Base-by-base conservation (phyloP, 2,329 filamentous ascomycete genomes). In the Penicillium sp. region DNA sequence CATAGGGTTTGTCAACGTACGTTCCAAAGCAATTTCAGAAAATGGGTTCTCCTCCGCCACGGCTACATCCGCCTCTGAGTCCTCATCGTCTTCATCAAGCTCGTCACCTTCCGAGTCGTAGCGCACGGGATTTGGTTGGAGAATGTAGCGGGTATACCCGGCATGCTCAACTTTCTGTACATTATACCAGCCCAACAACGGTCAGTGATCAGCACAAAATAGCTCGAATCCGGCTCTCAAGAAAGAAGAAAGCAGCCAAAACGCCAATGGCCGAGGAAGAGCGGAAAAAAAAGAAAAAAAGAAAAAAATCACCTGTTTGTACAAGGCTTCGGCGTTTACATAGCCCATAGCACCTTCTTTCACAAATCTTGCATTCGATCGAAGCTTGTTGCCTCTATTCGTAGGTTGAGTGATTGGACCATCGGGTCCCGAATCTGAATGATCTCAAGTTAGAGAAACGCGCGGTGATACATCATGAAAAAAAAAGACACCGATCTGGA, bases 91-190 rank as follows among this genome's bases (percentile, higher is more conserved):
- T 23, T 83, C 81, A 41, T 87, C 85, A 52, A 88, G 79, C 63
- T 88, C 83, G 65, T 87, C 86, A 58, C 87, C 87, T 70, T 89
- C 85, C n/a, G 84, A 84, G 70, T 90, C 87, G 72, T 85, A 87
- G 65, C 84, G 82, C 56, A 81, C 79, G 6, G 87, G 87, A 62
- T 88, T 89, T 46, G 79, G 82, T 66, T 83, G 80, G 52, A 89
- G 78, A 56, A 88, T 87, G 70, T 84, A 81, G 68, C 87, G 82
- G 47, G 82, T 79, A 73, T 88, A 88, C 51, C 87, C 87, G 47
- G 85, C 86, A 71, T 89, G 86, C 50, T 86, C 83, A 65, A 88
- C 81, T 75, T 81, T 84, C 85, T 88, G 63, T 64, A 23, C 17
- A 53, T 21, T 21, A 21, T 26, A n/a, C 17, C 17, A 4, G 17